Evolutionary conservation across 2,329 filamentous ascomycete species (phyloP), one percentile per base, ranked within the genome.

Genomic region (Mollisia scopiformis): DNA sequence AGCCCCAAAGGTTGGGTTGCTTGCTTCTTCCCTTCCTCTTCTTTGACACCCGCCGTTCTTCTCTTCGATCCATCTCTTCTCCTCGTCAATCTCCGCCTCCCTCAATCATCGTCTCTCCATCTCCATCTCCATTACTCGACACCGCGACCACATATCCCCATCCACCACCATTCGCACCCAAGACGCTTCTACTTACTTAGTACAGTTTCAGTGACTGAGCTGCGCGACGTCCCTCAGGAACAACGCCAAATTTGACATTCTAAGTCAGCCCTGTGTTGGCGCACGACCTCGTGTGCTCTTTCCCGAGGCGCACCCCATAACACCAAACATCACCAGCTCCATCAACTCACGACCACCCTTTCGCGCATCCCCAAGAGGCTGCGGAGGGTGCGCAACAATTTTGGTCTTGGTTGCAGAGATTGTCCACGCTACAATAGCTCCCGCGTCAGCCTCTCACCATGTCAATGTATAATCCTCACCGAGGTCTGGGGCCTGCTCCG

Each of bases 391-490:
- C 39, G 33, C 35, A 27, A 43, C 41, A 55, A 55, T 31, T 50
- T 54, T 43, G 31, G 46, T 57, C 39, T 27, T 61, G 54, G 51
- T 53, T 52, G 56, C 56, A 54, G 57, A 59, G 41, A 13, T 51
- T 31, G 19, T 59, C 55, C 33, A 19, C 35, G 37, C 52, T 28
- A 25, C 25, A 19, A 35, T 49, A 54, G 43, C 49, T 46, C 31
- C 23, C 31, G 49, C 33, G 30, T 52, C 39, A 39, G 21, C n/a
- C 52, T 19, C 11, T 53, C 59, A 59, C 55, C 53, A 87, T 88
- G 85, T 87, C 85, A 58, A 96, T 97, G 92, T 97, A 97, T 78
- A 91, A 90, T 76, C 80, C 86, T 72, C 93, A 96, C 82, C 92
- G 92, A 75, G 90, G 88, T 76, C 90, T 96, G 84, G 89, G 88